Conservation (phyloP, 2,329 filamentous ascomycete genomes). For the Arthroderma uncinatum region DNA sequence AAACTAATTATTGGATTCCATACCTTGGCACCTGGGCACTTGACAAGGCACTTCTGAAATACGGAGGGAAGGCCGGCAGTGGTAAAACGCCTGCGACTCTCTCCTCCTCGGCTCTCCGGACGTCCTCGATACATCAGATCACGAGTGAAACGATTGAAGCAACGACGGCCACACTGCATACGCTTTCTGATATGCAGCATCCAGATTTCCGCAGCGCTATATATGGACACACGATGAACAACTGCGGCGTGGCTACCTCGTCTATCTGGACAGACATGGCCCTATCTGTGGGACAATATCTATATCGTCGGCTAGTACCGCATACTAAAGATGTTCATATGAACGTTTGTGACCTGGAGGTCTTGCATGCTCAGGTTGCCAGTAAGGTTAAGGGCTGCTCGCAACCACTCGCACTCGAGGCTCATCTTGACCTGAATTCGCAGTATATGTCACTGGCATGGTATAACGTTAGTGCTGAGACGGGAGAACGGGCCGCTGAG, state of each 20-base stretch:
- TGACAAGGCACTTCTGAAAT: slow-evolving; percentile 28
- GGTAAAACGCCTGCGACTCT: neutral
- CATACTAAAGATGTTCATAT: neutral
- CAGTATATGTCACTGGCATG: neutral
- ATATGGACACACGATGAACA: neutral
- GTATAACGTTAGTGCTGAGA: neutral
- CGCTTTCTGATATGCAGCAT: neutral
- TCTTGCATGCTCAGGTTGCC: neutral
- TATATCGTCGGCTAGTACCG: neutral
- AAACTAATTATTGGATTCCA: slow-evolving; percentile 56
- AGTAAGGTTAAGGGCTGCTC: neutral
- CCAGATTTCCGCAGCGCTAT: neutral
- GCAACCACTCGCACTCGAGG: neutral
- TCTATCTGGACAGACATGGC: neutral
- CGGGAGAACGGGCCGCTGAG: slow-evolving; percentile 1
- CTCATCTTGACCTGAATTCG: neutral
- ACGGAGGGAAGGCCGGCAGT: slow-evolving; percentile 1
- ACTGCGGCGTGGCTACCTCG: neutral
- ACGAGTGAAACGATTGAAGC: slow-evolving; percentile 21
- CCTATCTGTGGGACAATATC: neutral
- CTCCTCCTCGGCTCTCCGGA: neutral
- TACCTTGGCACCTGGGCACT: slow-evolving; percentile 42
- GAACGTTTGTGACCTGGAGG: neutral
- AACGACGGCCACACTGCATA: slow-evolving; percentile 50
- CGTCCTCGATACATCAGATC: neutral